A percentile compares a stretch with the other conserved stretches of the same genome.
phyloP scores from a whole-genome alignment of 2,329 filamentous ascomycete species.

The Penicillium thymicola region DNA sequence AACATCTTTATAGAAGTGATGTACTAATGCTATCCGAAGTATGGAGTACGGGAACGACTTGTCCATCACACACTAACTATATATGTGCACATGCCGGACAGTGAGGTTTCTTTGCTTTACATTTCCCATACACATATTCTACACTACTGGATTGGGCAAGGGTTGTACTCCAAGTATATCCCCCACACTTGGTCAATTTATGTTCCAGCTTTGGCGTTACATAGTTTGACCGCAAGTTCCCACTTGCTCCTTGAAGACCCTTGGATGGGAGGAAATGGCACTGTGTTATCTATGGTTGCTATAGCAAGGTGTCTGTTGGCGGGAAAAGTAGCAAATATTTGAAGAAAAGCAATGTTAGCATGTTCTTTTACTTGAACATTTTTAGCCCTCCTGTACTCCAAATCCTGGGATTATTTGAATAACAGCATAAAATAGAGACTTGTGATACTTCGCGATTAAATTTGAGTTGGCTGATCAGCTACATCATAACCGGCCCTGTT shows the following conservation, averaged over 20 bases:
- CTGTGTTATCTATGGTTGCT: not conserved
- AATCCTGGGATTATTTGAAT: too few species aligned
- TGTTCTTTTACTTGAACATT: not conserved
- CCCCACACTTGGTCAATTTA: too few species aligned
- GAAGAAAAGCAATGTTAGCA: not conserved
- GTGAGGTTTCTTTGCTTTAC: too few species aligned
- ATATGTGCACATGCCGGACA: too few species aligned
- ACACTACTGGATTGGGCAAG: too few species aligned
- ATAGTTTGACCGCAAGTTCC: not conserved
- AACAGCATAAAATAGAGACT: not conserved
- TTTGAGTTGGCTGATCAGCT: not conserved
- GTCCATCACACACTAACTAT: too few species aligned
- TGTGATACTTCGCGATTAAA: not conserved
- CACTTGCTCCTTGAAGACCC: not conserved
- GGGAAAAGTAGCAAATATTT: not conserved
- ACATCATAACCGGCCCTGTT: constrained; percentile 1
- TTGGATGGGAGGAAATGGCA: not conserved
- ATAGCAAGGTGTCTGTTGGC: not conserved
- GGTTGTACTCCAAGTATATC: too few species aligned
- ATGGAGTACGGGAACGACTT: too few species aligned
- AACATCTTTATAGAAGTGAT: too few species aligned
- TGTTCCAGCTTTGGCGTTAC: too few species aligned
- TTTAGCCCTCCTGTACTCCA: not conserved
- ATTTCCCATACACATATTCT: too few species aligned
- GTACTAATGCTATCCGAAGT: too few species aligned